Evolutionary conservation across 768 basidiomycete species (phyloP), one percentile per base, ranked within the genome.

Genomic region (Lactifluus volemus): DNA sequence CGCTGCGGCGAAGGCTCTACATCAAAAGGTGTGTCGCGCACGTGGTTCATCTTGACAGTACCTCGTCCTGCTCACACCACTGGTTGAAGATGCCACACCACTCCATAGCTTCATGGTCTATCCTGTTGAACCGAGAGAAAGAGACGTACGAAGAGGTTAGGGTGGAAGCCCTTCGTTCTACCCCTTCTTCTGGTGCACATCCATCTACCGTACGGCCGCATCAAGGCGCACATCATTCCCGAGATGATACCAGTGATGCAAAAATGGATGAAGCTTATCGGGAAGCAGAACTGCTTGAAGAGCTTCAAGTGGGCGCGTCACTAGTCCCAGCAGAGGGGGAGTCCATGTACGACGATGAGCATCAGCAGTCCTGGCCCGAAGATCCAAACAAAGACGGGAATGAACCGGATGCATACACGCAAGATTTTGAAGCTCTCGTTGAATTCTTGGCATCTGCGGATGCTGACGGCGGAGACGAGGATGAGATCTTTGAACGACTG

Each of bases 61-160:
- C 25, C 12, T 38, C 25, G 25, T 25, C 42, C 19, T 55, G 38
- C 19, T 57, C 9, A 30, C 12, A 3, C 15, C 15, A 42, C 30
- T 5, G 14, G 11, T 53, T 14, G 25, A 53, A 89, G 88, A 75
- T 88, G 75, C 80, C 84, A 30, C 79, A 84, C 64, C 88, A 88
- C 68, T 66, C 76, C 2, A 12, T 65, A 5, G 68, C 38, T 8
- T 85, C 84, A 14, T 88, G 85, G 85, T 64, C 56, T 68, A 67
- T n/a, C 75, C 78, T 50, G 53, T 83, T 19, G 48, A 64, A 34
- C 62, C 61, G 54, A 68, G 69, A 55, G 42, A 76, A 70, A 25
- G 68, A 73, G 10, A 71, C 76, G 44, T 60, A 86, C 11, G 83
- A 81, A n/a, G 67, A 70, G 5, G 69, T 78, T 55, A 74, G 78